These are phyloP conservation scores for Fomitopsis serialis DNA, from an alignment of 768 basidiomycete species.

Conservation along the genomic window DNA sequence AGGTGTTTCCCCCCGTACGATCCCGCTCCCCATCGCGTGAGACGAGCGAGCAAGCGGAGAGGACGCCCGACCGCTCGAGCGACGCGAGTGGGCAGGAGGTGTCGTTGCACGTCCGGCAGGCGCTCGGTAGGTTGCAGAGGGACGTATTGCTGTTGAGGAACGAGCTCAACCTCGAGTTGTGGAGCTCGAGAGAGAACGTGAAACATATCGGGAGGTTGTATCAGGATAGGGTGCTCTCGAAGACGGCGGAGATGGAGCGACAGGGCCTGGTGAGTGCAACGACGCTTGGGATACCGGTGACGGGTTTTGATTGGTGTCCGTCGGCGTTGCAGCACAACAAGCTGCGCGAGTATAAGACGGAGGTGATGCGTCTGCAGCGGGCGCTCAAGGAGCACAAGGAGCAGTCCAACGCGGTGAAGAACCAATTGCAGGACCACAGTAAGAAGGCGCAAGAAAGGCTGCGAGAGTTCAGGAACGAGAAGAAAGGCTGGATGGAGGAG, in stretches of 20 bases:
- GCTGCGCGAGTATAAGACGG: constrained; percentile 67
- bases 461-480: constrained; percentile 71
- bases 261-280: constrained; percentile 62
- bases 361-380: constrained; percentile 59
- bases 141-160: constrained; percentile 71
- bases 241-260: constrained; percentile 74
- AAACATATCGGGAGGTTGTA: constrained; percentile 80
- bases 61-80: background rate
- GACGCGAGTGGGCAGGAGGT: background rate
- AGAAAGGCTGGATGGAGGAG: constrained; percentile 69
- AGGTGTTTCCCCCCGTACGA: constrained; percentile 32
- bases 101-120: constrained; percentile 44
- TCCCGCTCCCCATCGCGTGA: constrained; percentile 21
- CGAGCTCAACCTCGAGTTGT: constrained; percentile 82
- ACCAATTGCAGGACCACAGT: constrained; percentile 83
- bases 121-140: constrained; percentile 66
- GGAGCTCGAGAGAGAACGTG: constrained; percentile 76
- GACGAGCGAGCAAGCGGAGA: constrained; percentile 1
- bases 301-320: background rate
- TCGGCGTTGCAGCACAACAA: constrained; percentile 60
- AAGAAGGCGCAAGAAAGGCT: constrained; percentile 74
- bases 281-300: constrained; percentile 2
- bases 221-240: constrained; percentile 64
- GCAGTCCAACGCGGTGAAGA: constrained; percentile 67
- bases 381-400: constrained; percentile 71